Evolutionary conservation across 2,329 filamentous ascomycete genomes (phyloP).

Genomic region (Fusarium euwallaceae): DNA sequence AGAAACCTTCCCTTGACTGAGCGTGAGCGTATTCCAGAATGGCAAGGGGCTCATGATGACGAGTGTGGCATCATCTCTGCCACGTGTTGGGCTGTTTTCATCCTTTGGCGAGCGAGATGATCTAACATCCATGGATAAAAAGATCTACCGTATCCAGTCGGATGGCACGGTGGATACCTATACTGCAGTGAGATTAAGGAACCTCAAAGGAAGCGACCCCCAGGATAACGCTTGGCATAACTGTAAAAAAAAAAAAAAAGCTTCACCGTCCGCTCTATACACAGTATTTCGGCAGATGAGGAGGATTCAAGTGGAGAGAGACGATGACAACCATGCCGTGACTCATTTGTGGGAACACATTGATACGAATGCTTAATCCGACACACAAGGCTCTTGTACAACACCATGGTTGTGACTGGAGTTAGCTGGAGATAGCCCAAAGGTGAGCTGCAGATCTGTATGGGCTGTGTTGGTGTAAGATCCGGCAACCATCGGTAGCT

Average conservation of each 20-base stretch:
- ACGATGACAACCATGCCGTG: neutral
- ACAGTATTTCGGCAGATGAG: neutral
- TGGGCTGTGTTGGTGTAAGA: conserved; percentile 24
- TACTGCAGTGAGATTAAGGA: conserved; percentile 4
- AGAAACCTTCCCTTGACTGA: neutral
- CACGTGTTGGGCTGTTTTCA: conserved; percentile 12
- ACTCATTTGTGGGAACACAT: conserved; percentile 19
- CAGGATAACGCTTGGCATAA: conserved; percentile 38
- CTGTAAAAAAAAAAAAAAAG: conserved; percentile 17
- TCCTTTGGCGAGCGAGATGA: neutral
- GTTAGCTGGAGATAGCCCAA: conserved; percentile 14
- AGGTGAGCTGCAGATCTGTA: conserved; percentile 11
- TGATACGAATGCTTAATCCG: neutral
- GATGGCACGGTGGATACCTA: conserved; percentile 13
- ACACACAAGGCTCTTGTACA: neutral
- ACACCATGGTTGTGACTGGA: conserved; percentile 11
- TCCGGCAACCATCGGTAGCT: conserved; percentile 21
- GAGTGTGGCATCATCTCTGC: conserved; percentile 15
- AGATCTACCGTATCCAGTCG: conserved; percentile 13
- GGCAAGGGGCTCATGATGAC: neutral
- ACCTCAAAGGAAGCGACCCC: conserved; percentile 2
- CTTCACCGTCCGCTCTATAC: neutral
- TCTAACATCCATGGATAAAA: conserved; percentile 14
- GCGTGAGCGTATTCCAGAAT: neutral
- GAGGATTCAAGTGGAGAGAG: neutral